Evolutionary conservation across 177 flowering plant genomes (phyloP).

Genomic region (Tripterygium wilfordii): DNA sequence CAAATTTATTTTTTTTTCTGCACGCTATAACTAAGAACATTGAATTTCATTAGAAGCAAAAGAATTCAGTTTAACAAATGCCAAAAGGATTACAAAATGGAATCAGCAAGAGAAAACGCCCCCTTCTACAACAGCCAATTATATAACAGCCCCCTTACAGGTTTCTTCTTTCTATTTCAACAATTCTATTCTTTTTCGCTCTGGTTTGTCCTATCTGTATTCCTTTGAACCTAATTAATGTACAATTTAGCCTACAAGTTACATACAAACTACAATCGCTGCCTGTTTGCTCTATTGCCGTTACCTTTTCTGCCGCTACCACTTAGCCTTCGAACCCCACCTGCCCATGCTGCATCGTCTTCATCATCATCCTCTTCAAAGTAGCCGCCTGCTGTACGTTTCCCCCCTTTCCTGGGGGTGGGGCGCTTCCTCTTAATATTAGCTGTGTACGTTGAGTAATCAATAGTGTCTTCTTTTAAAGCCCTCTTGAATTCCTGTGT

Average conservation of each 20-base stretch:
- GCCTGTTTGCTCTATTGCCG: conserved; percentile 38
- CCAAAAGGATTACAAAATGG: conserved; percentile 14
- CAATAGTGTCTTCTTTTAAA: conserved; percentile 87
- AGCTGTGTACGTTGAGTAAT: conserved; percentile 74
- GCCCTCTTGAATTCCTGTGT: conserved; percentile 78
- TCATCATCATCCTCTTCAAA: conserved; percentile 46
- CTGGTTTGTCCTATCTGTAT: conserved; percentile 13
- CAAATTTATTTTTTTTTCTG: no score
- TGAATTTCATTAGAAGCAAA: no score
- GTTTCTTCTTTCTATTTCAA: conserved; percentile 12
- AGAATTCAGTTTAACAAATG: conserved; percentile 13
- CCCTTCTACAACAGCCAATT: conserved; percentile 10
- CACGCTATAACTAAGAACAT: no score
- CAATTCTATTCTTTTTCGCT: conserved; percentile 6
- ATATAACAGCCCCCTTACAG: background rate
- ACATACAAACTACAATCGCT: conserved; percentile 32
- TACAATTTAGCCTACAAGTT: conserved; percentile 55
- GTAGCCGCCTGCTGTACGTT: conserved; percentile 24
- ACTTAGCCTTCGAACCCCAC: conserved; percentile 34
- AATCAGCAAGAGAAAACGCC: conserved; percentile 6
- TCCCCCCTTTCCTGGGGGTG: conserved; percentile 48
- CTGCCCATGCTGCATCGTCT: conserved; percentile 43
- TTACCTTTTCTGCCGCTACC: conserved; percentile 38
- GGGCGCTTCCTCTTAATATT: conserved; percentile 77
- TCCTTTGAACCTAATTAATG: conserved; percentile 28